phyloP scores from a whole-genome alignment of 371 early-diverging fungal species.

The Apophysomyces sp. region DNA sequence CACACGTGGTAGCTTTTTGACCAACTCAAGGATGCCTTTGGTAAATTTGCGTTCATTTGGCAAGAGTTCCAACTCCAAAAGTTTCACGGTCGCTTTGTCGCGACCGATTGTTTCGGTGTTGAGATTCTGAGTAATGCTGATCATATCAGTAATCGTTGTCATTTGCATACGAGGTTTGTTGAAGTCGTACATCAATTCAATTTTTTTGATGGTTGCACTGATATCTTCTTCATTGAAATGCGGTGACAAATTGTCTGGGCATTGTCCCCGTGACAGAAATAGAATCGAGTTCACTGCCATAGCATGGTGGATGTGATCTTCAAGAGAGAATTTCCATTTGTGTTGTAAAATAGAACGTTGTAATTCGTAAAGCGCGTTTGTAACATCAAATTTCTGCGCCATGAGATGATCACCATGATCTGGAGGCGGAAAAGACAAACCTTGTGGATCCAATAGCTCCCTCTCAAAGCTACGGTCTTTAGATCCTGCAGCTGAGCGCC shows the following conservation, averaged over 20 bases:
- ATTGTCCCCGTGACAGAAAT: constrained; percentile 10
- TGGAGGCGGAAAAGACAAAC: too few relatives aligned
- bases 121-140: constrained; percentile 9
- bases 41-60: constrained; percentile 9
- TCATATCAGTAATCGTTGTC: background rate
- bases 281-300: constrained; percentile 12
- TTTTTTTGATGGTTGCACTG: constrained; percentile 5
- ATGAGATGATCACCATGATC: too few relatives aligned
- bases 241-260: constrained; percentile 7
- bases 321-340: too few relatives aligned
- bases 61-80: constrained; percentile 7
- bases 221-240: constrained; percentile 3
- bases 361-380: constrained; percentile 1
- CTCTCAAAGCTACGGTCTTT: constrained; percentile 10
- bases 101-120: constrained; percentile 1
- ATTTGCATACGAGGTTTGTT: background rate
- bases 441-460: too few relatives aligned
- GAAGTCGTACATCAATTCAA: constrained; percentile 1
- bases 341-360: too few relatives aligned
- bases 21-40: constrained; percentile 6
- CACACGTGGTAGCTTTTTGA: background rate
- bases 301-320: constrained; percentile 5
- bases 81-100: background rate
- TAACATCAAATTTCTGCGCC: too few relatives aligned
- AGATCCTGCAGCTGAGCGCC: constrained; percentile 13